Evolutionary conservation across 2,329 filamentous ascomycete genomes (phyloP).

Genomic region (Metarhizium humberi): DNA sequence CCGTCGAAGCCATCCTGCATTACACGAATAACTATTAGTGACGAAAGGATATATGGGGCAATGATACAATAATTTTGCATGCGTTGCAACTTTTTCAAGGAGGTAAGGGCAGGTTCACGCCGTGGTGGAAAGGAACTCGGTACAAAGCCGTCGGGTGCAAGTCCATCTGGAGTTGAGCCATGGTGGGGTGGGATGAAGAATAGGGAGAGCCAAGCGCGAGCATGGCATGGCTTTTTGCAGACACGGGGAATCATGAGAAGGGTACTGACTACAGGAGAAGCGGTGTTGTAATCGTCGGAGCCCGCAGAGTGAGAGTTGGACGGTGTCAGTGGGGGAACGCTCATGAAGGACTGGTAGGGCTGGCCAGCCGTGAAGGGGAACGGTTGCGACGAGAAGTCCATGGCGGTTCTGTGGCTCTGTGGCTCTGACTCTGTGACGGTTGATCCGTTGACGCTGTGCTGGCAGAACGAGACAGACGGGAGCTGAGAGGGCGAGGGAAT

Average conservation of each 20-base stretch:
- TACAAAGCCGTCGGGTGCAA: neutral
- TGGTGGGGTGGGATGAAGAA: neutral
- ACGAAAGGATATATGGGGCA: neutral
- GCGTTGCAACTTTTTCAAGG: neutral
- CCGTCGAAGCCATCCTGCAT: conserved; percentile 40
- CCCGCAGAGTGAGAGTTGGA: conserved; percentile 19
- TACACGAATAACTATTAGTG: neutral
- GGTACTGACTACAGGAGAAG: conserved; percentile 5
- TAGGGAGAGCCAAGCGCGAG: neutral
- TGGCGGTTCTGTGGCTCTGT: conserved; percentile 15
- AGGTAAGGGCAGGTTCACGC: no score
- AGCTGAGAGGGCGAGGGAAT: neutral
- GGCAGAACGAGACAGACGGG: neutral
- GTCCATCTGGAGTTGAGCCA: no score
- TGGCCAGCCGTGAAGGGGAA: conserved; percentile 39
- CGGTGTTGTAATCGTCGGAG: conserved; percentile 7
- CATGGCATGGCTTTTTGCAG: neutral
- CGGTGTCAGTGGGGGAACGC: conserved; percentile 43
- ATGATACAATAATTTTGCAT: neutral
- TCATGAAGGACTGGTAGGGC: conserved; percentile 45
- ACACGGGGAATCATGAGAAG: neutral
- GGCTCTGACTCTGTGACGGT: neutral
- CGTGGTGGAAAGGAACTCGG: no score
- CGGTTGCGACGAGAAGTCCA: conserved; percentile 40
- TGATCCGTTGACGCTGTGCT: no score